Percentiles rank a stretch among this genome's conserved stretches.
phyloP scores from a whole-genome alignment of 805 yeast species.

The Alloascoidea hylecoeti region DNA sequence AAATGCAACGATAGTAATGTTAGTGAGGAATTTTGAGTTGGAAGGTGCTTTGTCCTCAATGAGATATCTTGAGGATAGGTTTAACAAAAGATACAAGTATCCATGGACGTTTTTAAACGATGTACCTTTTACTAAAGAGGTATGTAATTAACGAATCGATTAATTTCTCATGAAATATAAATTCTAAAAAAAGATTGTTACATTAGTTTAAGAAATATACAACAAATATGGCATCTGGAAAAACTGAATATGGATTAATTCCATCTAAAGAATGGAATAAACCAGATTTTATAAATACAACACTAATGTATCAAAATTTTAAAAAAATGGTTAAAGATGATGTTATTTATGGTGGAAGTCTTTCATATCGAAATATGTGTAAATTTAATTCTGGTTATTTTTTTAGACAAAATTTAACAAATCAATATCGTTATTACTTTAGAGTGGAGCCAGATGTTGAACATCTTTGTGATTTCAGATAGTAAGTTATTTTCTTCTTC shows the following conservation, averaged over 20 bases:
- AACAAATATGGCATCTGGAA: conserved; percentile 58
- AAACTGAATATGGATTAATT: conserved; percentile 61
- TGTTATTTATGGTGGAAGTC: conserved; percentile 52
- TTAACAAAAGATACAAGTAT: conserved; percentile 66
- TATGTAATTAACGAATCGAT: background rate
- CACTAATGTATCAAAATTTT: conserved; percentile 44
- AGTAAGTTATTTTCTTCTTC: background rate
- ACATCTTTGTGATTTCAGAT: conserved; percentile 58
- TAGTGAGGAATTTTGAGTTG: conserved; percentile 68
- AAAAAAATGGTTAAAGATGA: conserved; percentile 32
- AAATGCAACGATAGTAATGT: conserved; percentile 69
- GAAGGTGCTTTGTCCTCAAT: conserved; percentile 48
- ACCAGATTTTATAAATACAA: conserved; percentile 71
- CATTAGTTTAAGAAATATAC: conserved; percentile 49
- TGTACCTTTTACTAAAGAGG: conserved; percentile 63
- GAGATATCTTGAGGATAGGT: conserved; percentile 76
- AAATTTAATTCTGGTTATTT: conserved; percentile 85
- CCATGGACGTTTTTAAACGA: conserved; percentile 96
- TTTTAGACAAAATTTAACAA: conserved; percentile 60
- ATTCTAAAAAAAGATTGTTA: background rate
- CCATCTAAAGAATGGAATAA: conserved; percentile 78
- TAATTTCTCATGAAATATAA: too few relatives aligned
- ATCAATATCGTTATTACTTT: conserved; percentile 82
- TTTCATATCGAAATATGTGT: conserved; percentile 82
- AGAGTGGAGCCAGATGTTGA: conserved; percentile 83